Conservation (phyloP, 495 filamentous ascomycete species). For the Aspergillus bridgeri region DNA sequence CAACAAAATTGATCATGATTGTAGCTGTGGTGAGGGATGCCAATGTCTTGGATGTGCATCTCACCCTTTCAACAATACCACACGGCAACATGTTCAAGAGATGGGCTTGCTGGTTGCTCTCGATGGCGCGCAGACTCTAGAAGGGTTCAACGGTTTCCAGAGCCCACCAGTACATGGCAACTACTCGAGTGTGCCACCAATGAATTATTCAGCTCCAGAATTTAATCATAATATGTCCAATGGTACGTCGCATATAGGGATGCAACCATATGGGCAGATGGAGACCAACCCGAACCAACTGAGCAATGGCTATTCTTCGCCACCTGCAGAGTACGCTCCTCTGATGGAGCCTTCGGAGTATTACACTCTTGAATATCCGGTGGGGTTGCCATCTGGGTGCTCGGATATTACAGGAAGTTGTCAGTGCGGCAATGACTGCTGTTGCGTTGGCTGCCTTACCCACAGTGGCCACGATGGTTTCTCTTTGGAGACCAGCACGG, state of each 20-base stretch:
- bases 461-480: constrained; percentile 47
- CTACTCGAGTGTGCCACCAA: neutral
- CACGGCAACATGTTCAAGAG: constrained; percentile 58
- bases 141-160: constrained; percentile 18
- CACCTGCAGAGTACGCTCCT: constrained; percentile 21
- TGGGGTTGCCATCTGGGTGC: constrained; percentile 38
- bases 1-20: constrained; percentile 42
- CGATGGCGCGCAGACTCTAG: constrained; percentile 25
- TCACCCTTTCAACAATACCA: constrained; percentile 72
- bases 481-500: constrained; percentile 12
- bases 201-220: constrained; percentile 9
- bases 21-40: constrained; percentile 64
- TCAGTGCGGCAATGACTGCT: constrained; percentile 48
- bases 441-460: constrained; percentile 49
- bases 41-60: constrained; percentile 65
- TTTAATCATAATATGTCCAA: constrained; percentile 14
- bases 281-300: constrained; percentile 14
- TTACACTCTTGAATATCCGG: constrained; percentile 45
- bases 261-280: constrained; percentile 20
- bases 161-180: constrained; percentile 1
- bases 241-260: constrained; percentile 11
- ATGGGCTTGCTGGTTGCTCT: constrained; percentile 45
- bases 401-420: constrained; percentile 45
- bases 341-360: constrained; percentile 45
- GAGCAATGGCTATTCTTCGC: constrained; percentile 28